phyloP scores from a whole-genome alignment of 441 rosid genomes.

The Erodium texanum region DNA sequence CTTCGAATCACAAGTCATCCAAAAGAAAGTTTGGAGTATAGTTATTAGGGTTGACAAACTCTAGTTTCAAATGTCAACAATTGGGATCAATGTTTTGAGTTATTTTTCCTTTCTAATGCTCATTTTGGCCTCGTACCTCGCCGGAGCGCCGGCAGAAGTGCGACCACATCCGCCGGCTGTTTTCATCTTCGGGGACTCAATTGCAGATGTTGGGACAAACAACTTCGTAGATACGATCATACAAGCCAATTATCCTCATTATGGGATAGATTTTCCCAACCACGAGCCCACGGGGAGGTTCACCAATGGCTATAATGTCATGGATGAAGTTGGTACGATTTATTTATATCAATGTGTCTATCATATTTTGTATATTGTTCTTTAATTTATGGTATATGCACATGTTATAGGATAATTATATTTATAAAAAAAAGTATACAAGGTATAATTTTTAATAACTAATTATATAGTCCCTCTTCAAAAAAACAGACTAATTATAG shows the following conservation, averaged over 20 bases:
- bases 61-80: neutral
- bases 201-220: neutral
- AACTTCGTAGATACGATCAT: neutral
- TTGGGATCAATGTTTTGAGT: no score
- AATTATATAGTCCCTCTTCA: no score
- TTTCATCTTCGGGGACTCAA: neutral
- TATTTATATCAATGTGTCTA: no score
- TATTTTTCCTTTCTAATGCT: neutral
- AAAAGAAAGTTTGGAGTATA: no score
- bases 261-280: neutral
- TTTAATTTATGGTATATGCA: no score
- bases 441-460: no score
- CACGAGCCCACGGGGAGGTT: neutral
- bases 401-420: no score
- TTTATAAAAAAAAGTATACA: no score
- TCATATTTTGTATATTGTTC: no score
- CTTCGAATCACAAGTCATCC: no score
- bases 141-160: neutral
- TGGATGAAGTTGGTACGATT: neutral
- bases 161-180: neutral
- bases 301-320: neutral
- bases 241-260: neutral
- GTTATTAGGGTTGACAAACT: no score
- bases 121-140: neutral
- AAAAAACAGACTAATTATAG: no score